Conservation (phyloP, 805 yeast species). For the Zygoascus flipseniorum region DNA sequence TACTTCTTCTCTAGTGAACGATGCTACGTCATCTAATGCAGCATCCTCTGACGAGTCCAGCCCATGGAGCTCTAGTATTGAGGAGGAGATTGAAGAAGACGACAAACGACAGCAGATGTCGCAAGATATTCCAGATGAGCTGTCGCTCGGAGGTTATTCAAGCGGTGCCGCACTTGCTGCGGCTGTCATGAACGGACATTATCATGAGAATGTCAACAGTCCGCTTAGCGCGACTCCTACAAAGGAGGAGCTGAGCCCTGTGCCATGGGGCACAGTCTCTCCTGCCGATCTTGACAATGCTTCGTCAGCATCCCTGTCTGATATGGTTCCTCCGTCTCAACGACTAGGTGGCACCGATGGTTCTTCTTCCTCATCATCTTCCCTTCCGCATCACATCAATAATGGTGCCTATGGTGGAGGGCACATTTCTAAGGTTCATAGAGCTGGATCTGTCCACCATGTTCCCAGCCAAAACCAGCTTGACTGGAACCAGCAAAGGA, state of each 20-base stretch:
- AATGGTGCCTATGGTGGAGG: not conserved
- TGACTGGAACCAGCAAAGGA: not conserved
- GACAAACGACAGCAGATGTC: not conserved
- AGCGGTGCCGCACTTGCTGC: constrained; percentile 14
- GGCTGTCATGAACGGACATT: constrained; percentile 10
- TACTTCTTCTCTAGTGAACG: not conserved
- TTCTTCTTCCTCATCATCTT: not conserved
- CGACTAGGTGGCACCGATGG: not conserved
- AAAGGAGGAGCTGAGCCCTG: constrained; percentile 5
- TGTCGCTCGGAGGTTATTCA: constrained; percentile 11
- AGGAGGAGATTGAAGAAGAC: not conserved
- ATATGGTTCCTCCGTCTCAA: not conserved
- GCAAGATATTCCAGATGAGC: not conserved
- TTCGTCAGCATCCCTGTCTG: not conserved
- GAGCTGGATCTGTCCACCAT: not conserved
- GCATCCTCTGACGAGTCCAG: not conserved
- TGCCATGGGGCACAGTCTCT: constrained; percentile 12
- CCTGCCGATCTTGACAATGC: constrained; percentile 8
- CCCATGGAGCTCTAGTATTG: not conserved
- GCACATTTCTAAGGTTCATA: constrained; percentile 1
- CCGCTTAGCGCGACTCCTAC: constrained; percentile 4
- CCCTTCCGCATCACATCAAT: not conserved
- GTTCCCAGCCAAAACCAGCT: not conserved
- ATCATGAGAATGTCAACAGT: not conserved
- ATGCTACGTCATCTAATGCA: not conserved